Evolutionary conservation across 768 basidiomycete species (phyloP), one percentile per base, ranked within the genome.

Genomic region (Dacryopinax primogenitus): DNA sequence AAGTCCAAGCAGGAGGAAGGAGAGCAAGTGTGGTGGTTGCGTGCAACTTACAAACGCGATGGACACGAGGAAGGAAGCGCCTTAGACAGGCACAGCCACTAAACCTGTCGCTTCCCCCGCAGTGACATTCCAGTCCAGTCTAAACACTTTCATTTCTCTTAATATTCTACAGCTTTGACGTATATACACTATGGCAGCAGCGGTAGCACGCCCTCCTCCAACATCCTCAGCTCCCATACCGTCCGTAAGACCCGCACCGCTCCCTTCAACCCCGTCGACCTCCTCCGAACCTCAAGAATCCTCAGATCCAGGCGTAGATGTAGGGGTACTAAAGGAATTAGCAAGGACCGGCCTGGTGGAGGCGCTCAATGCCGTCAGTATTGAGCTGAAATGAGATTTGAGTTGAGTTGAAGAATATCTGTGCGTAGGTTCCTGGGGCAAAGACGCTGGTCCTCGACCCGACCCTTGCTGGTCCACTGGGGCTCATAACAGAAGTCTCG

Each of bases 391-490:
- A 28, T 9, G 4, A 26, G n/a, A 41, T 21, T 35, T 36, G 7
- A 13, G 18, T 23, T 63, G 21, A 18, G 39, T 16, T 62, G 62
- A 58, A 51, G 30, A 61, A 23, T 44, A 63, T 41, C 63, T 47
- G 65, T 23, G 44, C 34, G 21, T 67, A 92, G 90, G 87, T 92
- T 9, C 90, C 88, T 75, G 94, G 94, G 16, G 87, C 89, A 47
- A 98, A 99, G 79, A 99, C 95, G 0, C 84, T 99, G 32, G 90
- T 98, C n/a, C 81, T 99, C 0, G 92, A 97, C 71, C 79, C 88
- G 2, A 80, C 86, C 1, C 78, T 98, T 13, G 88, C 92, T 0
- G 95, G 95, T 0, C 94, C 96, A 0, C 78, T 99, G 37, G 92
- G 95, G 0, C 82, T 99, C 12, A 85, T 98, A n/a, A 94, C 92